Evolutionary conservation across 768 basidiomycete species (phyloP), one percentile per base, ranked within the genome.

Genomic region (Termitomyces titanicus): DNA sequence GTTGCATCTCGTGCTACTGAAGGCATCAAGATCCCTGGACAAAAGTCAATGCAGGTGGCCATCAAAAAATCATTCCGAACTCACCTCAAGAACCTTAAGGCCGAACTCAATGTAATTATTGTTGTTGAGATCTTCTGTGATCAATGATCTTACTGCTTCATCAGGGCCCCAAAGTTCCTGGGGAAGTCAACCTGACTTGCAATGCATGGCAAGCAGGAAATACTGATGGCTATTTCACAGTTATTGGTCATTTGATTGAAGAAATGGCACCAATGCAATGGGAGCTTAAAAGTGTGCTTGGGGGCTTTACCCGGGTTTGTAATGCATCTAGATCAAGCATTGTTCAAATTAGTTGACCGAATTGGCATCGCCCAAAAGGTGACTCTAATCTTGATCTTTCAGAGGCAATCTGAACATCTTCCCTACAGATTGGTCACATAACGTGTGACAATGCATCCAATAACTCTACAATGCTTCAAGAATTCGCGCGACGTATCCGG

Each of bases 121-220:
- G 12, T 18, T 39, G 4, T 39, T 11, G 38, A 39, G 4, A 9
- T 29, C 3, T 29, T 29, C 3, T 29, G 3, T 39, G 38, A 3
- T 29, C 29, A 9, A 9, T 39, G 12, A 39, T 18, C 18, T 39
- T 18, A 5, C 5, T 15, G 12, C 18, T 39, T 13, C 15, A 13
- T 1, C 25, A 59, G 58, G 49, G 58, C 18, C 17, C 29, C n/a
- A 24, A n/a, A 5, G 47, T 53, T 6, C 20, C 37, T 4, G 59
- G 59, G 18, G 53, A 56, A 33, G 42, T 60, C 8, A 69, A 60
- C 38, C 18, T 71, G 8, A 78, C 73, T 3, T 72, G 72, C 58
- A 70, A 78, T 60, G 72, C 66, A 13, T 77, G 74, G 76, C 73
- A 73, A 46, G 75, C 75, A 2, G 47, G 34, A 9, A 75, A 72